Evolutionary conservation across 2,329 filamentous ascomycete species (phyloP), one percentile per base, ranked within the genome.

Genomic region (Epichloe sylvatica): DNA sequence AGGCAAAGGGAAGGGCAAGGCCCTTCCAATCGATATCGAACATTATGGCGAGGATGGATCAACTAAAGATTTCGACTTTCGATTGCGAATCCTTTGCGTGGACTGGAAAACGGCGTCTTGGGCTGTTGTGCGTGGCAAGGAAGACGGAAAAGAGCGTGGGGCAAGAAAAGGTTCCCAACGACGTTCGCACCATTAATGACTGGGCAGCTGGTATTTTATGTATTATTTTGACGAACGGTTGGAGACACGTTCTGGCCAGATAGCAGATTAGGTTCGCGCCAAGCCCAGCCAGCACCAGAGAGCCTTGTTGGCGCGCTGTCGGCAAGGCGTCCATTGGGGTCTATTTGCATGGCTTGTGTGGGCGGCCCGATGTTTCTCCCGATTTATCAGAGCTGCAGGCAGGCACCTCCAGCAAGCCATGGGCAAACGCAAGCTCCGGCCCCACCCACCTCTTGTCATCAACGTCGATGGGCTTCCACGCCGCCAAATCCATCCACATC

Each of bases 1-100:
- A 98, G 70, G 87, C 83, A 63, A 96, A 78, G 52, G 92, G 91
- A 61, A 96, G 80, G 62, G 81, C 74, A 53, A 97, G 83, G 70
- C 86, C 84, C 69, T 85, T 72, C 88, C 88, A 94, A 75, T 94
- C 80, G 57, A 82, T 67, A 54, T 49, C 48, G 40, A 55, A 47
- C 55, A 54, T 55, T 39, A 17, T 46, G 30, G 36, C n/a, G 38
- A 35, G 15, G n/a, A 33, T 6, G 40, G 5, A 6, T 30, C 15
- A 23, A 33, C 30, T 2, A 42, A 40, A 21, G 38, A 17, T 30
- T 41, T 23, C 12, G 36, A 15, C 5, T 21, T n/a, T 36, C 38
- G 25, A 34, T 34, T 30, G 8, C 2, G n/a, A 35, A 46, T 23
- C 8, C 2, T 37, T 35, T 25, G 23, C 23, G 6, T 25, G 23